Conservation (phyloP, 352 stramenopile species). For the Hyaloperonospora brassicae region DNA sequence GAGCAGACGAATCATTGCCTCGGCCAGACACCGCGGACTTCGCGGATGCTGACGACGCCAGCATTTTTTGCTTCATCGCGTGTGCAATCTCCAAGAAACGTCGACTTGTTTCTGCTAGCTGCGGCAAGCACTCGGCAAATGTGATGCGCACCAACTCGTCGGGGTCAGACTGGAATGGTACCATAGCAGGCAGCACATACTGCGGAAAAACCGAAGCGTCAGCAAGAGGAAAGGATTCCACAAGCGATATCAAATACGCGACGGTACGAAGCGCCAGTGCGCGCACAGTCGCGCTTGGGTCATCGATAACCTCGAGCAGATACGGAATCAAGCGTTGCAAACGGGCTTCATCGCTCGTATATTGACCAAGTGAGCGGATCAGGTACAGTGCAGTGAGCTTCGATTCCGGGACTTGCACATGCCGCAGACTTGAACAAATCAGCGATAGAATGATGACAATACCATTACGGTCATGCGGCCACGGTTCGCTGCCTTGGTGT, state of each 20-base stretch:
- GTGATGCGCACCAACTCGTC: slow-evolving; percentile 91
- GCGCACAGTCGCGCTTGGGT: slow-evolving; percentile 85
- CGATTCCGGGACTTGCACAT: slow-evolving; percentile 77
- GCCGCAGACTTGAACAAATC: slow-evolving; percentile 75
- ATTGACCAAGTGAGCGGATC: slow-evolving; percentile 83
- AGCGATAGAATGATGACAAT: slow-evolving; percentile 83
- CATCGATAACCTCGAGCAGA: slow-evolving; percentile 89
- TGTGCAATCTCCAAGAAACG: slow-evolving; percentile 92
- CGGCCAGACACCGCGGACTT: slow-evolving; percentile 26
- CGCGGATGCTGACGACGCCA: slow-evolving; percentile 35
- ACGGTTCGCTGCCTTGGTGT: slow-evolving; percentile 21
- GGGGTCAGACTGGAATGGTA: slow-evolving; percentile 83
- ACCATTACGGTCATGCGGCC: slow-evolving; percentile 60
- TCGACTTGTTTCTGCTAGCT: slow-evolving; percentile 88
- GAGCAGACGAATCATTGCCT: slow-evolving; percentile 24
- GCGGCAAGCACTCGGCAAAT: slow-evolving; percentile 90
- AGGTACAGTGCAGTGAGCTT: slow-evolving; percentile 89
- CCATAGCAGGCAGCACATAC: slow-evolving; percentile 93
- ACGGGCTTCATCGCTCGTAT: slow-evolving; percentile 89
- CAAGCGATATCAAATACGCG: slow-evolving; percentile 80
- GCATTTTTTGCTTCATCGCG: slow-evolving; percentile 71
- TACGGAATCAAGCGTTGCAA: slow-evolving; percentile 93
- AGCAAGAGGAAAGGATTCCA: slow-evolving; percentile 90
- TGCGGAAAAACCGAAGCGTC: slow-evolving; percentile 94
- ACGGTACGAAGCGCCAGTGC: slow-evolving; percentile 86